Evolutionary conservation across 2,329 filamentous ascomycete genomes (phyloP).

Genomic region (Blumeria graminis): DNA sequence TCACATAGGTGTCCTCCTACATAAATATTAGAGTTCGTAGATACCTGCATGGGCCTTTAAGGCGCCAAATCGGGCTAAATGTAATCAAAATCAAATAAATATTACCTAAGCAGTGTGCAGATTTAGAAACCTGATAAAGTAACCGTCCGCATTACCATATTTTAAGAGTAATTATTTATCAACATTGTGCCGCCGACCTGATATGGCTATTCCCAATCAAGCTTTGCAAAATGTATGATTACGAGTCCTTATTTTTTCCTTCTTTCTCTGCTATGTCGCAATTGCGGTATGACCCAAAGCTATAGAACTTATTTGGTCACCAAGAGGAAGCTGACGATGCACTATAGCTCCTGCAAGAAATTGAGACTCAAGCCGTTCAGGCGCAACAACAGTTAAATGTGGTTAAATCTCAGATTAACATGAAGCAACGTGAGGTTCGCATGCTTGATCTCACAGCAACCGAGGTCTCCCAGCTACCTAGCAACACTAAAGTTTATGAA

Average conservation of each 20-base stretch:
- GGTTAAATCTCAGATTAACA: conserved; percentile 59
- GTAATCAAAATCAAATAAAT: too few relatives aligned
- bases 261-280: neutral
- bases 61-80: too few relatives aligned
- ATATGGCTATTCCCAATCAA: conserved; percentile 1
- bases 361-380: conserved; percentile 67
- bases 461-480: conserved; percentile 55
- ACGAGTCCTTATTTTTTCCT: too few relatives aligned
- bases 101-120: too few relatives aligned
- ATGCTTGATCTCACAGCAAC: conserved; percentile 68
- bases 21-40: too few relatives aligned
- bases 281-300: neutral
- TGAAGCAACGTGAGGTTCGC: conserved; percentile 72
- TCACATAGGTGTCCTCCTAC: too few relatives aligned
- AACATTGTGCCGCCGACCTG: too few relatives aligned
- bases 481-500: conserved; percentile 66
- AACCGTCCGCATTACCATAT: too few relatives aligned
- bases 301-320: neutral
- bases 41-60: too few relatives aligned
- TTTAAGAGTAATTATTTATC: too few relatives aligned
- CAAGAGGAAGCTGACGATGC: too few relatives aligned
- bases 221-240: conserved; percentile 1
- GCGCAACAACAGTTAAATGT: conserved; percentile 83
- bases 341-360: conserved; percentile 64
- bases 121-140: too few relatives aligned